These are phyloP conservation scores for Oidium heveae DNA, from an alignment of 2,329 filamentous ascomycete genomes.

Conservation along the genomic window DNA sequence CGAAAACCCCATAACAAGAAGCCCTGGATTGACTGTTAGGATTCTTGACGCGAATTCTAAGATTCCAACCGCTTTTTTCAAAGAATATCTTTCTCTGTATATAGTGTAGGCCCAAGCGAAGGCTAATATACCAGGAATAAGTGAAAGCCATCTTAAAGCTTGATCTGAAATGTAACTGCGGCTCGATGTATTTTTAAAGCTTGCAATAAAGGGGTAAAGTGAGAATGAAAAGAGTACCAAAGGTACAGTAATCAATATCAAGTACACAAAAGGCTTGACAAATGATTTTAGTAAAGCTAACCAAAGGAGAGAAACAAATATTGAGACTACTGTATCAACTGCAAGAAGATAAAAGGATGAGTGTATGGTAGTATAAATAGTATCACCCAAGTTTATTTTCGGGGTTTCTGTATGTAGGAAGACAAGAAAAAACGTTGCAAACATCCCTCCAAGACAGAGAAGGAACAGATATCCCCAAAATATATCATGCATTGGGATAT, in stretches of 20 bases:
- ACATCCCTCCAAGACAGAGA: constrained; percentile 57
- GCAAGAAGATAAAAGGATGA: constrained; percentile 74
- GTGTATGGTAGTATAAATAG: constrained; percentile 73
- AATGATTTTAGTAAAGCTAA: constrained; percentile 71
- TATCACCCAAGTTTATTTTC: constrained; percentile 55
- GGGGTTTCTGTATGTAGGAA: constrained; percentile 68
- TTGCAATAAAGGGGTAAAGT: constrained; percentile 73
- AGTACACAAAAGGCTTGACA: constrained; percentile 55
- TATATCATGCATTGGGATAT: constrained; percentile 59
- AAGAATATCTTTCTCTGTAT: constrained; percentile 51
- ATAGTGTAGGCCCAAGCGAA: constrained; percentile 66
- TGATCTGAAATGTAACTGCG: constrained; percentile 65
- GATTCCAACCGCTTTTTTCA: constrained; percentile 65
- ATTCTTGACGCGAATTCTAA: constrained; percentile 83
- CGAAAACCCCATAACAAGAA: constrained; percentile 62
- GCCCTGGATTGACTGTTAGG: constrained; percentile 56
- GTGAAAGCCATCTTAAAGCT: constrained; percentile 66
- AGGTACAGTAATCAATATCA: constrained; percentile 65
- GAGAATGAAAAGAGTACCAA: constrained; percentile 72
- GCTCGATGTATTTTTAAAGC: constrained; percentile 52
- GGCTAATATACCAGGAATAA: constrained; percentile 49
- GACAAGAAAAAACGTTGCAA: constrained; percentile 72
- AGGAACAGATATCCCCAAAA: constrained; percentile 85
- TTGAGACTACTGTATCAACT: constrained; percentile 72
- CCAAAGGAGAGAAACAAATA: constrained; percentile 76